Base-by-base conservation (phyloP, 768 basidiomycete species). In the Gyrodon lividus region DNA sequence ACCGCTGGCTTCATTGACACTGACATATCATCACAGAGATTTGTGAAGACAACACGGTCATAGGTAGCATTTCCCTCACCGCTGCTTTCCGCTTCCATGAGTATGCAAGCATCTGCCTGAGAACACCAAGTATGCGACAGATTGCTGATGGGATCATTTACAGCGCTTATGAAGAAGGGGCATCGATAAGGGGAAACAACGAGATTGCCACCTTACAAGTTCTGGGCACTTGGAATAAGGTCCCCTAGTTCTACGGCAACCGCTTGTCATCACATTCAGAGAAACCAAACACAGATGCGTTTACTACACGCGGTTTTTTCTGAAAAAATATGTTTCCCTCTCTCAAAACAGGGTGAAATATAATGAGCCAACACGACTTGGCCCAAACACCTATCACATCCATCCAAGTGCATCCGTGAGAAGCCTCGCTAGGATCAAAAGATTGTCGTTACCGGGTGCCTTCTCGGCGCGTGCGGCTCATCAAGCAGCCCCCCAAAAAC, bases 401-500 rank as follows among this genome's bases (percentile, higher is more conserved):
- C 30, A 31, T 46, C 52, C 45, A 52, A 62, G 42, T 46, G 31
- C 33, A 14, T 39, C 33, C 53, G 59, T 62, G 60, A 49, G 43
- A 63, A 57, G 61, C 8, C 43, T 57, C 57, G 58, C 49, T 51
- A 60, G 50, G 33, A 48, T 51, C 53, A 58, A 52, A 52, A 43
- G 31, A 44, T 50, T 44, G 41, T 46, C 42, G 35, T 37, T 24
- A 26, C 23, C 24, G n/a, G 10, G 26, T 58, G 34, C 20, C 40
- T 20, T 23, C 20, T 41, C 40, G 40, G 40, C 40, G 40, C 22
- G 22, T 44, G 24, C 39, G 19, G 42, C 20, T 47, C 45, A 13
- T 48, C 40, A 31, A 37, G 13, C 38, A 16, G 40, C 54, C 64
- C 51, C 55, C 45, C 48, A 66, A 64, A 55, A n/a, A 24, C 62